Base-by-base conservation (phyloP, 495 filamentous ascomycete species). In the Ramalina intermedia region DNA sequence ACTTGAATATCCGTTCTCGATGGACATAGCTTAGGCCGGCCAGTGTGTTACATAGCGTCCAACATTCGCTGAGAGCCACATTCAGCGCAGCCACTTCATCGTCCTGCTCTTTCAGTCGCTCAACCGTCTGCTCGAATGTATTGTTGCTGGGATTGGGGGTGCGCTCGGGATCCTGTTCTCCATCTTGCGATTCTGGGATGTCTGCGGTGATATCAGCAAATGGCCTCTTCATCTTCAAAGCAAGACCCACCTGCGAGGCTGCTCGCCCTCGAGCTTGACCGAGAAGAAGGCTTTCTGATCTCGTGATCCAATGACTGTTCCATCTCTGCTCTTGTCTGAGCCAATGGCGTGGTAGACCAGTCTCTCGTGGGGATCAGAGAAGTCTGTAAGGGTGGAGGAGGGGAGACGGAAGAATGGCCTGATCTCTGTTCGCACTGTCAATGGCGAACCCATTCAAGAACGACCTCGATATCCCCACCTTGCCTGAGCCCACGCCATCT, bases 41-140 rank as follows among this genome's bases (percentile, higher is more conserved):
- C 37, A 95, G 67, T 0, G 88, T 93, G 62, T 94, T 95, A 65
- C 88, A 95, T 35, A 95, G 65, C 1, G 85, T 93, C 88, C 88
- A 95, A 63, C 88, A 95, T 68, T 94, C 88, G 52, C 80, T 78
- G 11, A 95, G 71, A 0, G 87, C 88, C 20, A 78, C 74, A 51
- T 73, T 80, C n/a, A 94, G 69, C 14, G 81, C 81, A 35, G 66
- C 74, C 44, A 90, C 72, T 61, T 93, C 86, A 41, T 78, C 70
- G 37, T 78, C 75, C 46, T 69, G 66, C 43, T 72, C 66, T 43
- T 63, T 63, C 41, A 74, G 55, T 24, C 62, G 59, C 27, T 60
- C 66, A 46, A 64, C 55, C 21, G 58, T 50, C 38, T 63, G 29
- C 49, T 55, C 43, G 57, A 60, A 55, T 29, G 72, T 68, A 41